phyloP scores from a whole-genome alignment of 495 filamentous ascomycete genomes.

The Chaetomium tenue region DNA sequence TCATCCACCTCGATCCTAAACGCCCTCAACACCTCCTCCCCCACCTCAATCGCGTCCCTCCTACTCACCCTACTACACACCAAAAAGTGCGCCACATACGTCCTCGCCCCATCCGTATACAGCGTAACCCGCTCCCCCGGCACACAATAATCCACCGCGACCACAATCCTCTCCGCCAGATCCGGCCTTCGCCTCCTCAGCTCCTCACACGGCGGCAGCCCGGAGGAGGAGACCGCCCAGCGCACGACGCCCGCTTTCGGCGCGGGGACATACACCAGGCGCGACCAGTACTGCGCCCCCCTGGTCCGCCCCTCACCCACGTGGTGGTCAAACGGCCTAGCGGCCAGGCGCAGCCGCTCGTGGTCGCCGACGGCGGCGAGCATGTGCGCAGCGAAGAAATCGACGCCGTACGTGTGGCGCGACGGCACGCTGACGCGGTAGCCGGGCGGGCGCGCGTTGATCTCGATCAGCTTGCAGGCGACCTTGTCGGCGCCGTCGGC shows the following conservation, averaged over 20 bases:
- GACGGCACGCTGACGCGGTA: constrained; percentile 31
- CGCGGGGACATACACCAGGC: constrained; percentile 35
- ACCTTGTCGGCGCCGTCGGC: not conserved
- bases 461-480: constrained; percentile 40
- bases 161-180: constrained; percentile 25
- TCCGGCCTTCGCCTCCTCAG: constrained; percentile 29
- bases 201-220: constrained; percentile 31
- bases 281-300: constrained; percentile 33
- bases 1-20: constrained; percentile 23
- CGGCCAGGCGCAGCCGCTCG: constrained; percentile 27
- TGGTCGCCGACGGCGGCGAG: constrained; percentile 35
- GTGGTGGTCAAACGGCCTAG: constrained; percentile 29
- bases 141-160: constrained; percentile 28
- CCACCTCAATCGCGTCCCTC: constrained; percentile 25
- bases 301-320: not conserved
- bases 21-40: constrained; percentile 28
- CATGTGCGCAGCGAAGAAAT: constrained; percentile 40
- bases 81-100: constrained; percentile 32
- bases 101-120: constrained; percentile 32
- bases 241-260: constrained; percentile 25
- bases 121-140: constrained; percentile 25
- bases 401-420: constrained; percentile 42
- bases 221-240: constrained; percentile 2
- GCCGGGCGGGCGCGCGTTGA: constrained; percentile 44
- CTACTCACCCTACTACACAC: constrained; percentile 28